Conservation (phyloP, 106 monocot genomes). For the Allium fistulosum region DNA sequence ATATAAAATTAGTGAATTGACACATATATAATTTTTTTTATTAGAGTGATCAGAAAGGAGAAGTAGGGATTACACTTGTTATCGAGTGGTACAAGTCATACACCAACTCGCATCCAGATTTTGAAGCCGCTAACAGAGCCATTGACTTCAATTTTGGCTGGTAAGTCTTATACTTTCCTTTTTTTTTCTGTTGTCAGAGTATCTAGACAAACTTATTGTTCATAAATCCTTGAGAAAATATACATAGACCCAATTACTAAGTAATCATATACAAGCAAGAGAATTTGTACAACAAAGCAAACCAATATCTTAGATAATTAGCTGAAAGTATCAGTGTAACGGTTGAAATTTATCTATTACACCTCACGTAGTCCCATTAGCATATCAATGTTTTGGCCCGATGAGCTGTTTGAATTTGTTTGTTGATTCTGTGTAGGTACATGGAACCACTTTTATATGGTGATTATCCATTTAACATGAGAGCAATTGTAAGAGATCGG, state of each 20-base stretch:
- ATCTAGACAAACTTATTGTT: no score
- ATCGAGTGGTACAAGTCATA: conserved; percentile 3
- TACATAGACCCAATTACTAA: no score
- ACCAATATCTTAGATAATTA: no score
- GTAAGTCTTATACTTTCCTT: neutral
- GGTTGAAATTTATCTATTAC: no score
- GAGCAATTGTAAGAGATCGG: conserved; percentile 13
- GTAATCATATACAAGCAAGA: no score
- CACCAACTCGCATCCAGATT: neutral
- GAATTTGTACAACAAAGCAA: no score
- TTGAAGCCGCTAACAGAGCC: conserved; percentile 7
- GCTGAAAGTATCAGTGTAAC: no score
- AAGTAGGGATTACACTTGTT: conserved; percentile 21
- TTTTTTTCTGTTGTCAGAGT: no score
- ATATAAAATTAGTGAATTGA: neutral
- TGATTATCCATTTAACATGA: conserved; percentile 45
- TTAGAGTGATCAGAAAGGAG: conserved; percentile 17
- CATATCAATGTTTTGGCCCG: no score
- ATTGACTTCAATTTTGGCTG: conserved; percentile 17
- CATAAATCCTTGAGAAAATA: no score
- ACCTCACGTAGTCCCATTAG: no score
- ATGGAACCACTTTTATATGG: conserved; percentile 37
- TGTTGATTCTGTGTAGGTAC: conserved; percentile 18
- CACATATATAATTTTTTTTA: neutral
- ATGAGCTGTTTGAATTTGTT: neutral